Evolutionary conservation across 305 asterid genomes (phyloP).

Genomic region (Ajuga reptans): DNA sequence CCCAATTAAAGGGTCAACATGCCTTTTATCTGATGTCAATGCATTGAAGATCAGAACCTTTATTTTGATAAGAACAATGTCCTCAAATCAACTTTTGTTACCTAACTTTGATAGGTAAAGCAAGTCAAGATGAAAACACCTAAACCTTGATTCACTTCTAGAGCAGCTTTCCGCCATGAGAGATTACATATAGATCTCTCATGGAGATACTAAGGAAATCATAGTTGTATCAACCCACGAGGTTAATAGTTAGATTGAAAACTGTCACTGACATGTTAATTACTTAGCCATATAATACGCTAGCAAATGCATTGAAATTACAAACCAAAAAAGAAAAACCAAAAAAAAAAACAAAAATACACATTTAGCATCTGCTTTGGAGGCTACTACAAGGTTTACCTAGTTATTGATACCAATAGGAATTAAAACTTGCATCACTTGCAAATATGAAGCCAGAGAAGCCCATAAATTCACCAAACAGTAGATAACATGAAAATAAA

Average conservation of each 20-base stretch:
- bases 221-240: neutral
- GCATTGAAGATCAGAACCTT: neutral
- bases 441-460: neutral
- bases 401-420: neutral
- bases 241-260: neutral
- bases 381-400: neutral
- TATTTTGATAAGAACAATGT: neutral
- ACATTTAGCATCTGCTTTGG: neutral
- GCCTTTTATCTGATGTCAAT: neutral
- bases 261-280: neutral
- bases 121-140: neutral
- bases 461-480: neutral
- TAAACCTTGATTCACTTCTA: neutral
- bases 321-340: no score
- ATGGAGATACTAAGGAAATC: neutral
- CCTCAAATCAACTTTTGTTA: neutral
- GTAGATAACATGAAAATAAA: neutral
- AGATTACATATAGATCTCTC: neutral
- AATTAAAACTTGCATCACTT: neutral
- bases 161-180: neutral
- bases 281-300: neutral
- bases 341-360: no score
- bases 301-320: neutral
- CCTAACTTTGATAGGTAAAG: no score
- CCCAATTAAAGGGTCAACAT: neutral